Conservation (phyloP, 495 filamentous ascomycete species). For the Parathielavia appendiculata region DNA sequence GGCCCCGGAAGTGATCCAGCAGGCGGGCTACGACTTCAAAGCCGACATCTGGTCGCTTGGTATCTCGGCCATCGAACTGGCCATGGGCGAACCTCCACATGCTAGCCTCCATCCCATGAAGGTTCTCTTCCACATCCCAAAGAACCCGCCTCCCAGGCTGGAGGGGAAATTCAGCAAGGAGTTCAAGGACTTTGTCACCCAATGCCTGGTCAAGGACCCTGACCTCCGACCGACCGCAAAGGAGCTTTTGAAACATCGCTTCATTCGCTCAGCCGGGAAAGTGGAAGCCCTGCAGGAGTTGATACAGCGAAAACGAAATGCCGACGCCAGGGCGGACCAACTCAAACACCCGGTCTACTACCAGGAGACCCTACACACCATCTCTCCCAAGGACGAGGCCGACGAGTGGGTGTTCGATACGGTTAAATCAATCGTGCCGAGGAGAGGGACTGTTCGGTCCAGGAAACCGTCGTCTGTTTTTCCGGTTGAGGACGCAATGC, state of each 20-base stretch:
- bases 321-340: constrained; percentile 60
- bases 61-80: constrained; percentile 92
- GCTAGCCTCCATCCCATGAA: constrained; percentile 96
- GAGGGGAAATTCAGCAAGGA: constrained; percentile 85
- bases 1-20: constrained; percentile 97
- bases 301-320: constrained; percentile 76
- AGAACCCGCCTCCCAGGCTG: constrained; percentile 76
- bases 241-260: constrained; percentile 85
- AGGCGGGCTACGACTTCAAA: constrained; percentile 94
- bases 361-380: constrained; percentile 80
- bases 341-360: constrained; percentile 69
- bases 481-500: constrained; percentile 52
- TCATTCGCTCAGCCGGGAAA: constrained; percentile 79
- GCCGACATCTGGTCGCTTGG: constrained; percentile 98
- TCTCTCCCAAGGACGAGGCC: constrained; percentile 60
- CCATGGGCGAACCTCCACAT: constrained; percentile 87
- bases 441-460: constrained; percentile 42
- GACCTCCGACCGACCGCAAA: constrained; percentile 77
- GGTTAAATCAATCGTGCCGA: constrained; percentile 57
- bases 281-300: constrained; percentile 81
- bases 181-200: constrained; percentile 88
- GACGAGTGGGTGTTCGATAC: constrained; percentile 99
- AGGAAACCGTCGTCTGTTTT: constrained; percentile 50
- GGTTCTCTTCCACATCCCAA: constrained; percentile 94
- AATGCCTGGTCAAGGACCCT: constrained; percentile 87